Evolutionary conservation across 2,329 filamentous ascomycete species (phyloP), one percentile per base, ranked within the genome.

Genomic region (Penicillium brasilianum): DNA sequence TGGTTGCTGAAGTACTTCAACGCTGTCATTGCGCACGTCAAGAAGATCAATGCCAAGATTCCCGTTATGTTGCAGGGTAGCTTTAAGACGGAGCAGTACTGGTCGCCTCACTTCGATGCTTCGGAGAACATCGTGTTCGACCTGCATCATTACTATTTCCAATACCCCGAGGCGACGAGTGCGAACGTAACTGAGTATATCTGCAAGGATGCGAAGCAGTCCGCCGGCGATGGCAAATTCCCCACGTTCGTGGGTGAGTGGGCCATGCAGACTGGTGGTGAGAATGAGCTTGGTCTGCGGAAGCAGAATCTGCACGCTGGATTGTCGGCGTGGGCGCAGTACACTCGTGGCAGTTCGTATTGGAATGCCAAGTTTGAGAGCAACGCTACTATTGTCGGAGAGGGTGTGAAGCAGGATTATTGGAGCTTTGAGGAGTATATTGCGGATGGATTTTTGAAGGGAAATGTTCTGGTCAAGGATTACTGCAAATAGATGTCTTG

Each of bases 11-110:
- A 64, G 18, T 72, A 70, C 41, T 66, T 70, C 49, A 54, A 64
- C 2, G 62, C 63, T 4, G 70, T 73, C 2, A 36, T 72, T 14
- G 59, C 58, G 3, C 53, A 36, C 0, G 70, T 72, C 1, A 58
- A 58, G 18, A 41, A 43, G 1, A 61, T 64, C 9, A 67, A 66
- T 18, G 46, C 52, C 1, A 49, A 54, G 10, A 66, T 73, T 22
- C 69, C 68, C 2, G 63, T 71, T 10, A 69, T 71, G 65, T 65
- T 72, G 50, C 70, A 73, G 58, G 70, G 71, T 0, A 69, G 69
- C 46, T 73, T 73, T 57, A 67, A 69, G 54, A 58, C 55, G 11
- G 66, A 63, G 28, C 41, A 48, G 7, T 69, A 67, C 54, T 73
- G 70, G 69, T 62, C 58, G 7, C 36, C 48, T 0, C 39, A 65